A percentile compares a stretch with the other conserved stretches of the same genome.
Conservation (phyloP, 2,329 filamentous ascomycete species). For the Fusarium falciforme region DNA sequence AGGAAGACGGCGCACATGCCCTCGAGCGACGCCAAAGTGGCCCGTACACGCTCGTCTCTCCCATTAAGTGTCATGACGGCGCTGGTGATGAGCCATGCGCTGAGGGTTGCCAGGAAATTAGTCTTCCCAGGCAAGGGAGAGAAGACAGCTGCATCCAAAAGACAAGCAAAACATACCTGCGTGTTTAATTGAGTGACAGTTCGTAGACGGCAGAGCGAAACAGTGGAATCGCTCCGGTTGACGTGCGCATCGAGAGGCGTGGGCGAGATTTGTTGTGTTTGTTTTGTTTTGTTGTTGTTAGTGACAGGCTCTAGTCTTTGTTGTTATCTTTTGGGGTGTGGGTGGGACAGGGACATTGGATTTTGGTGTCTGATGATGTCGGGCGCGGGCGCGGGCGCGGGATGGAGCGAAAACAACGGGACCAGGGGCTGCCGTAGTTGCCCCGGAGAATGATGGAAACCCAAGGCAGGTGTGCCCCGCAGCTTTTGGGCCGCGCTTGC, state of each 20-base stretch:
- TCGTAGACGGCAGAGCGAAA: constrained; percentile 30
- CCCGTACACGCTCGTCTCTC: constrained; percentile 23
- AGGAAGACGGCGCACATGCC: constrained; percentile 4
- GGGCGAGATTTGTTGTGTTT: background rate
- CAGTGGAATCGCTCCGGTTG: constrained; percentile 18
- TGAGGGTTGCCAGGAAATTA: constrained; percentile 20
- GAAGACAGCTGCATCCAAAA: background rate
- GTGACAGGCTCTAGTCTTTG: background rate
- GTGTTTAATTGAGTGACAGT: constrained; percentile 26
- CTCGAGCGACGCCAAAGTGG: constrained; percentile 24
- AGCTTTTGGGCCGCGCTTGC: constrained; percentile 2
- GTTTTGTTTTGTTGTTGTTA: background rate
- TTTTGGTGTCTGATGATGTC: constrained; percentile 29
- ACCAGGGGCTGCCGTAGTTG: constrained; percentile 40
- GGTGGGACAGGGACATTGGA: background rate
- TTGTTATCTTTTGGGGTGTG: background rate
- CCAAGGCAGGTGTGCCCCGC: background rate
- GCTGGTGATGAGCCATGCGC: constrained; percentile 20
- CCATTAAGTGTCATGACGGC: constrained; percentile 21
- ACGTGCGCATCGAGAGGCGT: constrained; percentile 40
- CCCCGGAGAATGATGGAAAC: constrained; percentile 28
- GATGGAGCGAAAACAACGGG: constrained; percentile 30
- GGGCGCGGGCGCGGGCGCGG: constrained; percentile 28
- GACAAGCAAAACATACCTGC: constrained; percentile 30
- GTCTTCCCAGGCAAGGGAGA: constrained; percentile 6